A percentile compares a stretch with the other conserved stretches of the same genome.
Evolutionary conservation across 352 stramenopile species (phyloP).

Genomic region (Globisporangium radiosum): DNA sequence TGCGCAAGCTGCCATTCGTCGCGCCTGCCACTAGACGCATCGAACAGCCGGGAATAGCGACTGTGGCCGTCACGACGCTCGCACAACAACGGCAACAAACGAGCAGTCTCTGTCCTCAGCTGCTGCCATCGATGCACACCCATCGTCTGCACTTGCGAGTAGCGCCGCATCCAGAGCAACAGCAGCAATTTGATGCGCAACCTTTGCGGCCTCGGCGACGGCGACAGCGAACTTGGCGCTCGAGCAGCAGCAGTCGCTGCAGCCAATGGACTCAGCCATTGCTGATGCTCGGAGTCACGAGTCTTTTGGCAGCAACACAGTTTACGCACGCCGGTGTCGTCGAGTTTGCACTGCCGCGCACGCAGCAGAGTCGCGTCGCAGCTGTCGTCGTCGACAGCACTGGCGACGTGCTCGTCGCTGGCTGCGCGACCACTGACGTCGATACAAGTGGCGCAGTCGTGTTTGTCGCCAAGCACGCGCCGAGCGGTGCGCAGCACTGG

Average conservation of each 20-base stretch:
- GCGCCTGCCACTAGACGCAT: too few relatives aligned
- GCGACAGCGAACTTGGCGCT: neutral
- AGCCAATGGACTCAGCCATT: neutral
- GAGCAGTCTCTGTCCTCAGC: too few relatives aligned
- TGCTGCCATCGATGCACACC: too few relatives aligned
- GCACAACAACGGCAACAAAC: too few relatives aligned
- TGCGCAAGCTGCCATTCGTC: too few relatives aligned
- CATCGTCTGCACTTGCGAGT: neutral
- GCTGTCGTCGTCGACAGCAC: conserved; percentile 1
- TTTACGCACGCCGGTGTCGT: neutral
- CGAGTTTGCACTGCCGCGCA: neutral
- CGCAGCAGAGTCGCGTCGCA: neutral
- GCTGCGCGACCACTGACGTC: neutral
- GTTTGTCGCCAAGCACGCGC: conserved; percentile 12
- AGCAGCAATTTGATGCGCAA: neutral
- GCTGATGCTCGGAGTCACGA: neutral
- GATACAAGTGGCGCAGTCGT: neutral
- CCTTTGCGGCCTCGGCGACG: neutral
- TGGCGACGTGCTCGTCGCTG: conserved; percentile 1
- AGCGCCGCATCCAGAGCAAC: neutral
- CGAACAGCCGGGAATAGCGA: too few relatives aligned
- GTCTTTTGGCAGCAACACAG: neutral
- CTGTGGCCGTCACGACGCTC: too few relatives aligned
- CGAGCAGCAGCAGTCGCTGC: neutral
- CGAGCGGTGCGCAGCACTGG: conserved; percentile 10